These are phyloP conservation scores for Trichophyton verrucosum DNA, from an alignment of 2,329 filamentous ascomycete species.

Conservation along the genomic window DNA sequence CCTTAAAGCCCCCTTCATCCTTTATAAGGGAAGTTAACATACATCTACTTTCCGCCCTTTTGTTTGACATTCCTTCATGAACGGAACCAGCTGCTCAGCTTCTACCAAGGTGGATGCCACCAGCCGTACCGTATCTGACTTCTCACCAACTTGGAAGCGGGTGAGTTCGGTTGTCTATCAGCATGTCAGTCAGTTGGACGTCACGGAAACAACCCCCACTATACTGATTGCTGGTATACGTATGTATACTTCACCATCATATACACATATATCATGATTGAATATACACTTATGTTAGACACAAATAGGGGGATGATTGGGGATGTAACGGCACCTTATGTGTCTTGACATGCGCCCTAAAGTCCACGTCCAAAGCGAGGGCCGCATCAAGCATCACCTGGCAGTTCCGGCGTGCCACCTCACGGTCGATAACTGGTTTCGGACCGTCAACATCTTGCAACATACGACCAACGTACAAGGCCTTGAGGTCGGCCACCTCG, in stretches of 20 bases:
- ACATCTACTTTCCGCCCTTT: constrained; percentile 47
- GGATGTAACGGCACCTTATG: constrained; percentile 44
- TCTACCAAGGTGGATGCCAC: constrained; percentile 62
- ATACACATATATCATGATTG: not conserved
- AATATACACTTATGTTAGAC: not conserved
- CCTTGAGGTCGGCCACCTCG: constrained; percentile 9
- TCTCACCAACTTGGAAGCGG: constrained; percentile 52
- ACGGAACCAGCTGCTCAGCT: constrained; percentile 51
- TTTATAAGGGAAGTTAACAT: not conserved
- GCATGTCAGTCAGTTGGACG: not conserved
- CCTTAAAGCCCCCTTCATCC: not conserved
- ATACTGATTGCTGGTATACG: not conserved
- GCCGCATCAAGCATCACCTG: constrained; percentile 55
- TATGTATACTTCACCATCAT: not conserved
- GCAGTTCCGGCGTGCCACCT: constrained; percentile 55
- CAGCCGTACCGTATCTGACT: constrained; percentile 42
- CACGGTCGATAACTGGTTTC: constrained; percentile 53
- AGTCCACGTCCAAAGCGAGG: constrained; percentile 48
- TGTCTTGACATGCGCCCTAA: constrained; percentile 67
- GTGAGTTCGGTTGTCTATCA: constrained; percentile 49
- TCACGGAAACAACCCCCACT: not conserved
- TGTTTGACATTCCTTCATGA: constrained; percentile 46
- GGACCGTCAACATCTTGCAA: constrained; percentile 52
- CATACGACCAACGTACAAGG: constrained; percentile 44
- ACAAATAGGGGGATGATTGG: not conserved